Conservation (phyloP, 371 early-diverging fungal species). For the Cokeromyces recurvatus region DNA sequence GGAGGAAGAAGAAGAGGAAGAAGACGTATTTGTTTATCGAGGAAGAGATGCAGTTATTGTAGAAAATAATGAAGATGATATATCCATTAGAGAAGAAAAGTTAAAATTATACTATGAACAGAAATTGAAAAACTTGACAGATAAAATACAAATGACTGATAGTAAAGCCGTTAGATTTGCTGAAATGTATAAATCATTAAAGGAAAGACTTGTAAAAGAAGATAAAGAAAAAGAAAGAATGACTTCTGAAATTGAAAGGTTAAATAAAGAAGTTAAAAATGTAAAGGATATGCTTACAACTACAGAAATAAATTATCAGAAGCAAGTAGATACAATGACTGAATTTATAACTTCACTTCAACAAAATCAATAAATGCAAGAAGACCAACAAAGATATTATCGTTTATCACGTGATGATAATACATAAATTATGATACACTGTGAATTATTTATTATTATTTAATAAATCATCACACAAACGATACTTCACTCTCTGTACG, state of each 20-base stretch:
- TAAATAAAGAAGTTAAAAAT: conserved; percentile 27
- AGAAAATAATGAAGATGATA: conserved; percentile 2
- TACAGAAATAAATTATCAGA: conserved; percentile 36
- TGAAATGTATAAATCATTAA: conserved; percentile 23
- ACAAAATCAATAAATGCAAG: neutral
- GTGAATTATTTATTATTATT: neutral
- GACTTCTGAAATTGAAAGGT: conserved; percentile 19
- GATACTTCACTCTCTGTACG: too few relatives aligned
- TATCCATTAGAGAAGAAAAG: conserved; percentile 12
- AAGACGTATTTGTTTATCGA: conserved; percentile 37
- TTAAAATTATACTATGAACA: conserved; percentile 30
- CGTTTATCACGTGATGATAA: too few relatives aligned
- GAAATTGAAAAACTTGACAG: conserved; percentile 22
- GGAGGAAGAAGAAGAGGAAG: conserved; percentile 29
- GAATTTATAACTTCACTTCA: conserved; percentile 26
- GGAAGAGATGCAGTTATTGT: conserved; percentile 23
- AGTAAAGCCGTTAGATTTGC: conserved; percentile 35
- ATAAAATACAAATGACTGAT: conserved; percentile 39
- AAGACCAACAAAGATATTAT: conserved; percentile 2
- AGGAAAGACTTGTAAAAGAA: conserved; percentile 22
- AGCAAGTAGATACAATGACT: conserved; percentile 36
- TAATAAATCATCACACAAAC: neutral
- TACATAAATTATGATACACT: too few relatives aligned
- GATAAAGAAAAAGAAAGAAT: conserved; percentile 18
- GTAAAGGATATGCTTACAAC: conserved; percentile 29